Evolutionary conservation across 2,329 filamentous ascomycete species (phyloP).

Genomic region (Metarhizium robertsii): DNA sequence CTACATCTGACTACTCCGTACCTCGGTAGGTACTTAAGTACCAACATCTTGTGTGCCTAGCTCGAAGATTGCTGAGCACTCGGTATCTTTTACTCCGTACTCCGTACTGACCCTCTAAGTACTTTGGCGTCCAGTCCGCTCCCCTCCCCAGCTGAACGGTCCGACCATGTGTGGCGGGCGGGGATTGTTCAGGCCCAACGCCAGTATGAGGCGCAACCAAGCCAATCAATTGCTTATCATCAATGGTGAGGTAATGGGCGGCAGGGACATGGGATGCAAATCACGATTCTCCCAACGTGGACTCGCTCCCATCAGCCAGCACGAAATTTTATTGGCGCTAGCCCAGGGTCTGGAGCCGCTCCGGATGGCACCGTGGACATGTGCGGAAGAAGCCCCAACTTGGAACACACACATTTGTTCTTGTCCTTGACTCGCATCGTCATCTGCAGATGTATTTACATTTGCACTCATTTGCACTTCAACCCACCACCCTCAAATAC

Average conservation of each 20-base stretch:
- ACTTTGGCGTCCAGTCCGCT: too few species aligned
- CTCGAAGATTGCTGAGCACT: too few species aligned
- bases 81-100: too few species aligned
- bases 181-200: background rate
- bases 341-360: background rate
- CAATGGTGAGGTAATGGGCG: background rate
- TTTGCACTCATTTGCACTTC: too few species aligned
- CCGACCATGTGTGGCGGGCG: background rate
- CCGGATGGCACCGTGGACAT: background rate
- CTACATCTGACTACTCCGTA: too few species aligned
- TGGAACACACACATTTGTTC: too few species aligned
- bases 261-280: background rate
- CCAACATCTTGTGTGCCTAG: too few species aligned
- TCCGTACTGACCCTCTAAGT: too few species aligned
- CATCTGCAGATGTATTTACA: too few species aligned
- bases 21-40: too few species aligned
- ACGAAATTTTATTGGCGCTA: background rate
- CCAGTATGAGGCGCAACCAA: background rate
- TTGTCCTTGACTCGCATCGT: too few species aligned
- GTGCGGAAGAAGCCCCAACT: background rate
- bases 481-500: too few species aligned
- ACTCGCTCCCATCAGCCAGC: background rate
- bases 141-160: background rate
- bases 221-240: background rate
- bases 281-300: background rate